These are phyloP conservation scores for Aegilops tauschii DNA, from an alignment of 176 grass and related monocot species.

Conservation along the genomic window DNA sequence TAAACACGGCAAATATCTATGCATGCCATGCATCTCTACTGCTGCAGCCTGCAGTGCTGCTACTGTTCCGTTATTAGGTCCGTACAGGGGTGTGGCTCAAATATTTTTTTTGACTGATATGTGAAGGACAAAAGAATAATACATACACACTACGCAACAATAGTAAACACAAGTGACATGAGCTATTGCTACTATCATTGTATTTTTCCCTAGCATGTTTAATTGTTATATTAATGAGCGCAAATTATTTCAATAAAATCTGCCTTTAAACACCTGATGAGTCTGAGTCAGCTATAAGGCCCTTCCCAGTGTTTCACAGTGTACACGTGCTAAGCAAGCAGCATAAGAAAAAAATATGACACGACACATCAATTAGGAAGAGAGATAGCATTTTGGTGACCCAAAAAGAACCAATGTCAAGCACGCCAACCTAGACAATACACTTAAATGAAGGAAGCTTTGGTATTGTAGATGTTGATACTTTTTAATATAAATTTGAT, in stretches of 20 bases:
- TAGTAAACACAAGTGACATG: background rate
- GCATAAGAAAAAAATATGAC: no score
- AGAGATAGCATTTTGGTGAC: no score
- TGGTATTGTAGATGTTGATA: no score
- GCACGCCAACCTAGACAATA: no score
- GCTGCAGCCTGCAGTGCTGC: background rate
- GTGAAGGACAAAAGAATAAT: background rate
- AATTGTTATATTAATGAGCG: background rate
- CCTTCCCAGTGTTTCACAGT: no score
- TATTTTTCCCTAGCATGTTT: background rate
- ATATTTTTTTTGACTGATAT: background rate
- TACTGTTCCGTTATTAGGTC: background rate
- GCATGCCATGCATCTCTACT: background rate
- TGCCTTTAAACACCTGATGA: background rate
- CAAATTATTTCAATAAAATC: background rate
- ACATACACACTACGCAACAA: background rate
- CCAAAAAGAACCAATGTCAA: no score
- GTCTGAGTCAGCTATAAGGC: no score
- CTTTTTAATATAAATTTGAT: no score
- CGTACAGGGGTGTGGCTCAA: background rate
- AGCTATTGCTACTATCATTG: background rate
- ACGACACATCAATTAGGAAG: no score
- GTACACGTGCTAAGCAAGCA: no score
- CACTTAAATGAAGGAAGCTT: no score
- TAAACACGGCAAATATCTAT: slow-evolving; percentile 1